Evolutionary conservation across 495 filamentous ascomycete species (phyloP).

Genomic region (Penicillium alfredii): DNA sequence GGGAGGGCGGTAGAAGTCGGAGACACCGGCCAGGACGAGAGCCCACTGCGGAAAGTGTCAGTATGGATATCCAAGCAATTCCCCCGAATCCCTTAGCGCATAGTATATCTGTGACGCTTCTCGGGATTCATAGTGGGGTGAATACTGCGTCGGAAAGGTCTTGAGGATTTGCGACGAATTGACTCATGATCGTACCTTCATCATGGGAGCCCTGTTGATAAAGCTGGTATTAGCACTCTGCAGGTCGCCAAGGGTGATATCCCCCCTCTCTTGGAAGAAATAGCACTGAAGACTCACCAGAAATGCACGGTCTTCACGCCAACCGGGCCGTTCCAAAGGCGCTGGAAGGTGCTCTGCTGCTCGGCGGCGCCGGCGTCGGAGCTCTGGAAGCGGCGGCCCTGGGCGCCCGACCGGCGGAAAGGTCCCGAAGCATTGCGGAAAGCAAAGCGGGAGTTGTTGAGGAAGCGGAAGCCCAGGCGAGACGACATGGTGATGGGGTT

Average conservation of each 20-base stretch:
- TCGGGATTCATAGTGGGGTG: no score
- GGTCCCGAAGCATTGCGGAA: slow-evolving; percentile 43
- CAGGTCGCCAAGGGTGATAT: no score
- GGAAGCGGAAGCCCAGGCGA: slow-evolving; percentile 44
- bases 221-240: no score
- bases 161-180: slow-evolving; percentile 3
- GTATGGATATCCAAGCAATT: neutral
- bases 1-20: slow-evolving; percentile 88
- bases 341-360: slow-evolving; percentile 57
- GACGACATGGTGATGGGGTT: slow-evolving; percentile 38
- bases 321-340: slow-evolving; percentile 79
- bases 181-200: slow-evolving; percentile 64
- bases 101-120: slow-evolving; percentile 9
- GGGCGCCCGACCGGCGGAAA: slow-evolving; percentile 49
- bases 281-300: slow-evolving; percentile 63
- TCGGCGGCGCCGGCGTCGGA: slow-evolving; percentile 48
- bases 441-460: slow-evolving; percentile 48
- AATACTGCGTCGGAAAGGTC: no score
- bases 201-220: slow-evolving; percentile 74
- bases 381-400: slow-evolving; percentile 61
- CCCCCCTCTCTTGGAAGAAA: no score
- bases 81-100: no score
- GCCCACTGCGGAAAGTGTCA: slow-evolving; percentile 65
- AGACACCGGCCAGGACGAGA: slow-evolving; percentile 83
- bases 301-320: slow-evolving; percentile 97